These are phyloP conservation scores for Glebionis coronaria DNA, from an alignment of 129 eudicot genomes.

Conservation along the genomic window DNA sequence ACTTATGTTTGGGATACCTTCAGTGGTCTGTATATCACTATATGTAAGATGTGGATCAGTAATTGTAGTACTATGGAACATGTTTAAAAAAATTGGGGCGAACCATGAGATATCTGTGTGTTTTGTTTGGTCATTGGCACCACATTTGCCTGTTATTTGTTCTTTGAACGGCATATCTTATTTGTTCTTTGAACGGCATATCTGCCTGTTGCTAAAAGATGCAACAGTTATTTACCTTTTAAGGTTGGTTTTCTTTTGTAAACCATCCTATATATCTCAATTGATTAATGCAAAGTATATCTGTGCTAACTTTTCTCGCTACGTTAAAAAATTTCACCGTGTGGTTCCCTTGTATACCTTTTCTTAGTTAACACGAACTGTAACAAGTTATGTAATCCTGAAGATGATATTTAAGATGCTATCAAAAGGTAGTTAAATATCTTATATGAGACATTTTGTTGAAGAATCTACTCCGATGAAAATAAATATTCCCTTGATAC, in stretches of 20 bases:
- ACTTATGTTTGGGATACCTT: slow-evolving; percentile 16
- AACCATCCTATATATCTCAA: not conserved
- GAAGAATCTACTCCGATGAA: too few species aligned
- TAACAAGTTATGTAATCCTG: too few species aligned
- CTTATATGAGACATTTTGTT: too few species aligned
- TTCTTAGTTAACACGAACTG: too few species aligned
- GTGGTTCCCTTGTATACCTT: too few species aligned
- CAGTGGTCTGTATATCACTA: not conserved
- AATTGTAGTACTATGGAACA: not conserved
- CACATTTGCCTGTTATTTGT: not conserved
- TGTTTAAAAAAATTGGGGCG: not conserved
- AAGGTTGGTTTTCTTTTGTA: not conserved
- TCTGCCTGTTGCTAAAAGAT: not conserved
- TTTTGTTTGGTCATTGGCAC: not conserved
- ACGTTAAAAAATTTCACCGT: not conserved
- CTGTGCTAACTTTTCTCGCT: not conserved
- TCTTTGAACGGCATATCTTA: not conserved
- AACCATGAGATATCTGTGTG: not conserved
- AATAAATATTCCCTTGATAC: too few species aligned
- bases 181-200: too few species aligned
- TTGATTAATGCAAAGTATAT: not conserved
- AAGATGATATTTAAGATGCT: too few species aligned
- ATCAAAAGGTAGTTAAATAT: too few species aligned
- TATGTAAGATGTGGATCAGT: slow-evolving; percentile 8
- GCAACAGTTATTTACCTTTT: not conserved